Evolutionary conservation across 2,329 filamentous ascomycete species (phyloP), one percentile per base, ranked within the genome.

Genomic region (Phaeosphaeriaceae sp.): DNA sequence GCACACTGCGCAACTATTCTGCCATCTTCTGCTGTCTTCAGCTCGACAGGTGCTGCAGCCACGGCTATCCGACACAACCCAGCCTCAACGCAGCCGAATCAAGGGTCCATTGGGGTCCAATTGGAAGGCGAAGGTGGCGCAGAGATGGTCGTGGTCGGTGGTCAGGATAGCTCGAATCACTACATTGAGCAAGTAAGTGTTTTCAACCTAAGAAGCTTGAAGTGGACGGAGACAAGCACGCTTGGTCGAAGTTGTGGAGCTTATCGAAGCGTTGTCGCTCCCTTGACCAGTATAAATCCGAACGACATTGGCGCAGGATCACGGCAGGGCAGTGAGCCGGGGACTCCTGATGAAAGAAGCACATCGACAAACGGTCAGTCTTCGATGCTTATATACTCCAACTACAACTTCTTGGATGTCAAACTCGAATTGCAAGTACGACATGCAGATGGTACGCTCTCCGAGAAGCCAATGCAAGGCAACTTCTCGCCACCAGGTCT

Each of bases 121-220:
- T 88, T 98, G 58, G 93, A 99, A 76, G 94, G 95, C 0, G 88
- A 88, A 20, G 95, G 95, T 17, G 95, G 95, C 31, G 92, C 95
- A 1, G 94, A 99, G 76, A 97, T 99, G 94, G 87, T 99, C 6
- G 90, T 99, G 15, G 93, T 98, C 7, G 95, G 95, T 59, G 95
- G 95, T 0, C 95, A 99, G 77, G 95, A 99, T 73, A 95, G 91
- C 53, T 90, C 90, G n/a, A 99, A 99, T 76, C 93, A 97, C 76
- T 99, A 99, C 74, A 99, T 99, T 66, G 94, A 99, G 78, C 93
- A 99, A 78, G 96, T 99, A 63, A 98, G 93, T 74, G 92, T 99
- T 2, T 99, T 99, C 83, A 99, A 99, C 71, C 83, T 99, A 24
- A 88, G 95, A 49, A 97, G 92, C 75, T 81, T 98, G 58, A 96